Conservation (phyloP, 306 rosid genomes). For the Acmispon strigosus region DNA sequence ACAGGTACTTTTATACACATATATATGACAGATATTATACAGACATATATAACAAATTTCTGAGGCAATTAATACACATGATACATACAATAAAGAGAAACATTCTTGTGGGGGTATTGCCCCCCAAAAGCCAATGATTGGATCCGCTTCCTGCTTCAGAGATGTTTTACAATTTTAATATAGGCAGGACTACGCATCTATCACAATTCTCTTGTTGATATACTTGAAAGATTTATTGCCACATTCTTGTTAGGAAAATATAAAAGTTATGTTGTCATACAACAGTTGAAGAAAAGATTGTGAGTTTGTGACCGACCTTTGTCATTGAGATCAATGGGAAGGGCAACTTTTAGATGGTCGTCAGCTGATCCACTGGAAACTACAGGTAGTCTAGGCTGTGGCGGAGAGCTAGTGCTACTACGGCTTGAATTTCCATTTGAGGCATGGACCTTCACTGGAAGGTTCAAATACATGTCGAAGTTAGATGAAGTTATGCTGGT, state of each 20-base stretch:
- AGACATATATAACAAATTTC: too few species aligned
- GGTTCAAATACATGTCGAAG: conserved; percentile 67
- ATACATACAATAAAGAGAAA: too few species aligned
- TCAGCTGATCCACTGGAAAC: conserved; percentile 48
- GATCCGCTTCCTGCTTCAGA: too few species aligned
- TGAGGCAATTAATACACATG: too few species aligned
- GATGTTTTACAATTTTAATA: conserved; percentile 1
- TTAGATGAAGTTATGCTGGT: conserved; percentile 44
- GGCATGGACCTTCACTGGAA: conserved; percentile 51
- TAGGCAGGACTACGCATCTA: not conserved
- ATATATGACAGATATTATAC: too few species aligned
- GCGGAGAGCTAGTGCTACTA: conserved; percentile 72
- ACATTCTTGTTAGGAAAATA: not conserved
- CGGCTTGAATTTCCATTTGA: conserved; percentile 73
- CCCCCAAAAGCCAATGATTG: too few species aligned
- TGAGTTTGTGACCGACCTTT: conserved; percentile 44
- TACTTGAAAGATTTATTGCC: not conserved
- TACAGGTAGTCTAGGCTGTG: conserved; percentile 58
- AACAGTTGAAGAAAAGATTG: conserved; percentile 2
- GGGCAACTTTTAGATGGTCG: conserved; percentile 54
- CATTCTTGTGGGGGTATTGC: too few species aligned
- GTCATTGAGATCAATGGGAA: conserved; percentile 85
- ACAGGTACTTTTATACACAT: too few species aligned
- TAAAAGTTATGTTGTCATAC: not conserved
- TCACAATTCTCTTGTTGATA: not conserved